Conservation (phyloP, 345 rosid species). For the Bruguiera gymnorhiza region DNA sequence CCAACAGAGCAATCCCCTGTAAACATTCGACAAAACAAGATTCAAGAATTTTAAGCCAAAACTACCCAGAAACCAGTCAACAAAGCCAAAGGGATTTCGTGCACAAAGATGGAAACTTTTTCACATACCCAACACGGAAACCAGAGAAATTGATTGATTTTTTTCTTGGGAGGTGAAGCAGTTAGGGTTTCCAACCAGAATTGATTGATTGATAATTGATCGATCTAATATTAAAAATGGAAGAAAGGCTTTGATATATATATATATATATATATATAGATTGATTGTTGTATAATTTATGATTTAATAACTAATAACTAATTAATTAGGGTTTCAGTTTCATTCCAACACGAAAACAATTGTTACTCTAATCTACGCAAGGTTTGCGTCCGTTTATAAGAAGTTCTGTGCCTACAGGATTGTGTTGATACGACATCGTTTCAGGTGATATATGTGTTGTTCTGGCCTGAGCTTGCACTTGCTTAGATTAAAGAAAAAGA, state of each 20-base stretch:
- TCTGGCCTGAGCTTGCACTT: too few relatives aligned
- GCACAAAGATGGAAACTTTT: slow-evolving; percentile 5
- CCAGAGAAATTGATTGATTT: not conserved
- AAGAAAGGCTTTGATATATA: not conserved
- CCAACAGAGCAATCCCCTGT: not conserved
- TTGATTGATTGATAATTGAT: slow-evolving; percentile 19
- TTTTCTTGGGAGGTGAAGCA: not conserved
- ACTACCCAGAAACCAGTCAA: not conserved
- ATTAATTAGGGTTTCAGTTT: slow-evolving; percentile 12
- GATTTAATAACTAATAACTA: too few relatives aligned
- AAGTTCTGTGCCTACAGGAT: too few relatives aligned
- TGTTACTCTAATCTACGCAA: too few relatives aligned
- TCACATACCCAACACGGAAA: slow-evolving; percentile 40
- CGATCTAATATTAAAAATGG: not conserved
- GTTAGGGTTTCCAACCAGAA: slow-evolving; percentile 15
- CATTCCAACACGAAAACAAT: slow-evolving; percentile 34
- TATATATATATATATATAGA: too few relatives aligned
- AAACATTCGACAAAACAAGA: not conserved
- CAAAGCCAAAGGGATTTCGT: not conserved
- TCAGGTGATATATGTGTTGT: too few relatives aligned
- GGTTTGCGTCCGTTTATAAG: too few relatives aligned
- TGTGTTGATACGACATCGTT: too few relatives aligned
- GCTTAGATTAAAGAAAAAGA: too few relatives aligned
- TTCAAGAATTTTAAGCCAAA: not conserved
- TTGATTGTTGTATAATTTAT: too few relatives aligned